These are phyloP conservation scores for Excoecaria agallocha DNA, from an alignment of 345 rosid genomes.

Conservation along the genomic window DNA sequence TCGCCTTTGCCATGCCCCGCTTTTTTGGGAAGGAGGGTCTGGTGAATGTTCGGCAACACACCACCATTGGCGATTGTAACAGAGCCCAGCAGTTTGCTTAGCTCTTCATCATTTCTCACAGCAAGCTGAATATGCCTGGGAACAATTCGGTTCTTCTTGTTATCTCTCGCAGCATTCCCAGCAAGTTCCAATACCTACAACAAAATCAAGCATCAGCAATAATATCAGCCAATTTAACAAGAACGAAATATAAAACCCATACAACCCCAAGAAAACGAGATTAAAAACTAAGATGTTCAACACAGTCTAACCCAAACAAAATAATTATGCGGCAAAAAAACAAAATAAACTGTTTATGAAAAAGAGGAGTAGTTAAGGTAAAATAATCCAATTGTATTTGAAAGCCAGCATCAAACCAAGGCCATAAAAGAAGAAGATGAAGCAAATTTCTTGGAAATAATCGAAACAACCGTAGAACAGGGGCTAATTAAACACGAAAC, in stretches of 20 bases:
- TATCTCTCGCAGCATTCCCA: constrained; percentile 79
- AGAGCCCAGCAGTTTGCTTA: constrained; percentile 58
- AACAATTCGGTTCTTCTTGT: constrained; percentile 66
- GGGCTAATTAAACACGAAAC: neutral
- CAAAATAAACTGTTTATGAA: too few relatives aligned
- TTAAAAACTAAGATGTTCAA: too few relatives aligned
- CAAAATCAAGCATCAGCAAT: neutral
- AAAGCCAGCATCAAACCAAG: neutral
- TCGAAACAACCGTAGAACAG: neutral
- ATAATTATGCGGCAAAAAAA: too few relatives aligned
- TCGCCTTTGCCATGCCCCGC: constrained; percentile 53
- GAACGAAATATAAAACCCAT: too few relatives aligned
- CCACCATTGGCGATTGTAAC: constrained; percentile 77
- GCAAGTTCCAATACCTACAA: constrained; percentile 64
- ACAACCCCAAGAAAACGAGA: too few relatives aligned
- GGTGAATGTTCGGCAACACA: constrained; percentile 69
- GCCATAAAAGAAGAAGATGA: neutral
- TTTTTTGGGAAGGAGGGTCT: constrained; percentile 55
- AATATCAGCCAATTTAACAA: neutral
- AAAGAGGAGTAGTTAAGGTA: neutral
- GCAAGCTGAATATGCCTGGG: constrained; percentile 79
- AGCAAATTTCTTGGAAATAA: neutral
- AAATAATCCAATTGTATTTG: neutral
- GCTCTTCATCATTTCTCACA: constrained; percentile 63
- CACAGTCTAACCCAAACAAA: too few relatives aligned